These are phyloP conservation scores for Neurospora sp. DNA, from an alignment of 495 filamentous ascomycete genomes.

Conservation along the genomic window DNA sequence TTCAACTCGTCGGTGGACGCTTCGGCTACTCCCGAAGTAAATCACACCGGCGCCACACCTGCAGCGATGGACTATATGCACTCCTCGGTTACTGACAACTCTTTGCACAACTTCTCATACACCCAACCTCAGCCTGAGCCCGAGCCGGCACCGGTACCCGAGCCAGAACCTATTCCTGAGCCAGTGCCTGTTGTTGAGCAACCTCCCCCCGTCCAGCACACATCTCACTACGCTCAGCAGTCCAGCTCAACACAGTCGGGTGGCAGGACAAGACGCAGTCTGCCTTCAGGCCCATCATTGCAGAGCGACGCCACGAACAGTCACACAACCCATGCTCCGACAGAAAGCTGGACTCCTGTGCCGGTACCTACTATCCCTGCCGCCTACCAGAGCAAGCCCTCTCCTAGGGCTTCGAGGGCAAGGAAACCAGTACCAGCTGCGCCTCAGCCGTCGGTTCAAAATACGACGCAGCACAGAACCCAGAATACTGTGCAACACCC, in stretches of 20 bases:
- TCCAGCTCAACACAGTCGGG: background rate
- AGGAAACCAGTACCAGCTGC: conserved; percentile 4
- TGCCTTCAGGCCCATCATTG: background rate
- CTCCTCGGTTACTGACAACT: conserved; percentile 1
- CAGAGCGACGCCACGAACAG: background rate
- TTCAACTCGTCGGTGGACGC: conserved; percentile 6
- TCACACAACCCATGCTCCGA: background rate
- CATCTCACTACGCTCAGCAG: background rate
- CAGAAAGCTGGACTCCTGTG: conserved; percentile 10
- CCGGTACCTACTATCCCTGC: background rate
- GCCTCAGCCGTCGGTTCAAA: background rate
- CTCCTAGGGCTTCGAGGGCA: conserved; percentile 11
- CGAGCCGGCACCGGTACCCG: background rate
- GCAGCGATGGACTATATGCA: conserved; percentile 5
- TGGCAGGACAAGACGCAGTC: conserved; percentile 1
- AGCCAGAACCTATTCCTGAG: background rate
- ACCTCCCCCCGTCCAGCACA: background rate
- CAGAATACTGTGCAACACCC: background rate
- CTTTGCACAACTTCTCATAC: conserved; percentile 4
- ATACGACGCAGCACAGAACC: background rate
- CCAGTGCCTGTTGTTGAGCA: conserved; percentile 1
- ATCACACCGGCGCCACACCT: conserved; percentile 1
- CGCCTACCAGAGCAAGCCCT: conserved; percentile 2
- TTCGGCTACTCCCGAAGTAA: background rate
- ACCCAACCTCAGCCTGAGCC: background rate